Conservation (phyloP, 108 stramenopile species). For the Chaetoceros tenuissimus region DNA sequence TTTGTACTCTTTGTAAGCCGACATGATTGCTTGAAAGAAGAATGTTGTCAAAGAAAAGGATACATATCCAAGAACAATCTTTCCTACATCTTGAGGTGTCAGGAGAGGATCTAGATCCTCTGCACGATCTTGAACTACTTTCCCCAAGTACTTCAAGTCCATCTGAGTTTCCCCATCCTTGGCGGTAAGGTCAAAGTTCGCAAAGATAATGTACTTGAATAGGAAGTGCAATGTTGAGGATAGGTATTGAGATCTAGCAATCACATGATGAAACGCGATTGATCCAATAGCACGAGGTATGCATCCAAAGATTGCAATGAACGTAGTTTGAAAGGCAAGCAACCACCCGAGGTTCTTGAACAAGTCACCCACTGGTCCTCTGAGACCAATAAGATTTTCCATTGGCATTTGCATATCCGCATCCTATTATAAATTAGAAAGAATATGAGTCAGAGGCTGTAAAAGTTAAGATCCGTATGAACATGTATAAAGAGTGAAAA, state of each 20-base stretch:
- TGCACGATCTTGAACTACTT: background rate
- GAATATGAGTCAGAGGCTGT: constrained; percentile 3
- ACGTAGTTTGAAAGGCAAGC: constrained; percentile 87
- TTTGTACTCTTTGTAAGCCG: background rate
- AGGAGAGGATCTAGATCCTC: background rate
- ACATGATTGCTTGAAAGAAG: background rate
- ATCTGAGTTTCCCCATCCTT: background rate
- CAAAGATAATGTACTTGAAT: background rate
- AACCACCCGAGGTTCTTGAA: constrained; percentile 84
- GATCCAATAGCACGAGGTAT: constrained; percentile 69
- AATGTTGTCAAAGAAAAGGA: background rate
- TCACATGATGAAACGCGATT: constrained; percentile 2
- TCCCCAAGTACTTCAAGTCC: background rate
- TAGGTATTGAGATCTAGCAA: background rate
- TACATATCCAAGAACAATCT: background rate
- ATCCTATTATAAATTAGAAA: constrained; percentile 25
- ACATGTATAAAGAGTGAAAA: background rate
- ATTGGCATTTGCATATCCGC: constrained; percentile 85
- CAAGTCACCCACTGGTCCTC: constrained; percentile 76
- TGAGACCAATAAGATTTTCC: constrained; percentile 88
- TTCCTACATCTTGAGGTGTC: background rate
- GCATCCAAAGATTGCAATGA: constrained; percentile 85
- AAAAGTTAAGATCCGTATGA: background rate
- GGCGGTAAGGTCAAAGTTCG: background rate
- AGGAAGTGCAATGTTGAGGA: background rate